A percentile compares a stretch with the other conserved stretches of the same genome.
Evolutionary conservation across 176 grass and related monocot genomes (phyloP).

Genomic region (Rhynchospora pubera): DNA sequence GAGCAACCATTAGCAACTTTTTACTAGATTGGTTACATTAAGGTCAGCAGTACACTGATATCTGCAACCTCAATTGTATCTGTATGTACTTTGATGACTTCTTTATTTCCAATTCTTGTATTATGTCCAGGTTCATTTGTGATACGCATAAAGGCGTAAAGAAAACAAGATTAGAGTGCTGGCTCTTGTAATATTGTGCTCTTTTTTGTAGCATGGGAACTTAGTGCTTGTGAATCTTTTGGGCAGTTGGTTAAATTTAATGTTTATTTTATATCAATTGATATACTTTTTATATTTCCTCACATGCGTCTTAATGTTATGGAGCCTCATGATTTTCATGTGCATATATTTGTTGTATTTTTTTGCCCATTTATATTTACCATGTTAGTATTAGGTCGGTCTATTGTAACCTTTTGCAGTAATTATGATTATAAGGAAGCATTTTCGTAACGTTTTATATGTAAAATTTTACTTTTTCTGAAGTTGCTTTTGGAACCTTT

Average conservation of each 20-base stretch:
- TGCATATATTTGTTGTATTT: not conserved
- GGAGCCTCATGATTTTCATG: not conserved
- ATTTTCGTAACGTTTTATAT: no score
- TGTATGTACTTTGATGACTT: not conserved
- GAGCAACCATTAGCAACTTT: no score
- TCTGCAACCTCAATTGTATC: not conserved
- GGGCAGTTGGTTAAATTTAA: not conserved
- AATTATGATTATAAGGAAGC: not conserved
- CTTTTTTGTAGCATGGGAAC: not conserved
- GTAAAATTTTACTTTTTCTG: no score
- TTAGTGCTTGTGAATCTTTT: conserved; percentile 2
- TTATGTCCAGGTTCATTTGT: conserved; percentile 55
- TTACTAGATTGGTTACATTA: not conserved
- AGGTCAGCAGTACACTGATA: not conserved
- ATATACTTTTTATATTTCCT: not conserved
- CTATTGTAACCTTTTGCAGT: no score
- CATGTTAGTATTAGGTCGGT: not conserved
- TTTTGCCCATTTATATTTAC: not conserved
- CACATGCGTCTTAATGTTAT: not conserved
- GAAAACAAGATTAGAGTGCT: not conserved
- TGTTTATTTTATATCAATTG: not conserved
- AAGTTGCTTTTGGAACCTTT: no score
- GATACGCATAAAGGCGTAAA: conserved; percentile 62
- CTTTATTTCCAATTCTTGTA: conserved; percentile 10
- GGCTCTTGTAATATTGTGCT: conserved; percentile 2